Base-by-base conservation (phyloP, 257 asterid species). In the Plantago elongata region DNA sequence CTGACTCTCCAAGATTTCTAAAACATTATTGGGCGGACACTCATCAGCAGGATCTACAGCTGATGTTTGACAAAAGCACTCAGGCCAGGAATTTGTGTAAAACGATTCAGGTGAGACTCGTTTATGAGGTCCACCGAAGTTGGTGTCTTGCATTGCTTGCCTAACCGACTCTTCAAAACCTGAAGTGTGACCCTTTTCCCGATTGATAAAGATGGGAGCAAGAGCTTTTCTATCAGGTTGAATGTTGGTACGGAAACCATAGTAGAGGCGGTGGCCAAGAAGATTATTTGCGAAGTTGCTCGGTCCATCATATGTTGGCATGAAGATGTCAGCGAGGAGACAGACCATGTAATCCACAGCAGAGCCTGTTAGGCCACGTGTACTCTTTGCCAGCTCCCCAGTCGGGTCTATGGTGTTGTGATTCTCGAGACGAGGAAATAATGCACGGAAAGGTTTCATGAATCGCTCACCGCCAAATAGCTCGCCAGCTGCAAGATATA, bases 321-420 rank as follows among this genome's bases (percentile, higher is more conserved):
- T 83, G 86, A 93, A 93, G 74, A 89, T 77, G 69, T 93, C 99
- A 3, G 99, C 64, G 12, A 84, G 96, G 51, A 93, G 92, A 74
- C 99, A 93, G 29, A 93, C 99, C 97, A 89, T 93, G 64, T 93
- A 93, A 75, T 93, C 99, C 65, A 93, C 97, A 34, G 99, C 99
- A 9, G 97, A 84, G 55, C 99, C 99, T 69, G 81, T 66, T 65
- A 93, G 67, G 66, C 97, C 97, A 60, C 62, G 64, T 1, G 88
- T 81, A 61, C 61, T 80, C 66, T 72, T 80, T 7, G 76, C 81
- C 66, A 82, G 74, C 43, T 78, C 88, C 11, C 79, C 81, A 37
- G 77, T 74, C 51, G 81, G 14, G 60, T 79, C 99, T 54, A 89
- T 69, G 3, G 97, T 74, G 58, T 70, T 82, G 72, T 93, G 99